Conservation (phyloP, 305 asterid species). For the Fraxinus ornus region DNA sequence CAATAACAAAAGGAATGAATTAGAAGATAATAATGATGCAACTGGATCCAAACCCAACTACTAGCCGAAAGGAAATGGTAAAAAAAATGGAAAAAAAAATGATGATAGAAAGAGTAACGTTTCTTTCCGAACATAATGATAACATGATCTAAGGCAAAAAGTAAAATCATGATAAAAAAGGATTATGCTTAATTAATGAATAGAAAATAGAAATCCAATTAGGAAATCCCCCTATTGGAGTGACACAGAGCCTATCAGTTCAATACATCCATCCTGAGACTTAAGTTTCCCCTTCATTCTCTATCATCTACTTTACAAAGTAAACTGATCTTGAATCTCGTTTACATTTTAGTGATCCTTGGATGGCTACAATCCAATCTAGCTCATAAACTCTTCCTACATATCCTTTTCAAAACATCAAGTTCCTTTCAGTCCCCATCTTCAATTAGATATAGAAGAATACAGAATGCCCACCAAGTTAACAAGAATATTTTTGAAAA, state of each 20-base stretch:
- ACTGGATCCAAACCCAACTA: neutral
- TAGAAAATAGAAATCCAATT: too few species aligned
- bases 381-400: neutral
- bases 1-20: slow-evolving; percentile 17
- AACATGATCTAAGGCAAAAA: neutral
- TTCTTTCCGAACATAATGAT: neutral
- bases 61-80: neutral
- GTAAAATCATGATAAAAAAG: neutral
- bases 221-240: neutral
- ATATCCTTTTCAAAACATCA: neutral
- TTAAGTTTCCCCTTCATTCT: neutral
- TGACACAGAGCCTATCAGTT: neutral
- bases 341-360: neutral
- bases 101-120: neutral
- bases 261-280: neutral
- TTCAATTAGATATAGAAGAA: neutral
- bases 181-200: neutral
- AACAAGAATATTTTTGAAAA: neutral
- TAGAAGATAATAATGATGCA: neutral
- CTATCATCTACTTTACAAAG: neutral
- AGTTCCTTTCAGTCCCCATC: neutral
- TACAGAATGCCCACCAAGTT: neutral
- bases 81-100: neutral
- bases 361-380: neutral
- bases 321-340: neutral